Base-by-base conservation (phyloP, 1,284 basidiomycete genomes). In the Bondarzewia mesenterica region DNA sequence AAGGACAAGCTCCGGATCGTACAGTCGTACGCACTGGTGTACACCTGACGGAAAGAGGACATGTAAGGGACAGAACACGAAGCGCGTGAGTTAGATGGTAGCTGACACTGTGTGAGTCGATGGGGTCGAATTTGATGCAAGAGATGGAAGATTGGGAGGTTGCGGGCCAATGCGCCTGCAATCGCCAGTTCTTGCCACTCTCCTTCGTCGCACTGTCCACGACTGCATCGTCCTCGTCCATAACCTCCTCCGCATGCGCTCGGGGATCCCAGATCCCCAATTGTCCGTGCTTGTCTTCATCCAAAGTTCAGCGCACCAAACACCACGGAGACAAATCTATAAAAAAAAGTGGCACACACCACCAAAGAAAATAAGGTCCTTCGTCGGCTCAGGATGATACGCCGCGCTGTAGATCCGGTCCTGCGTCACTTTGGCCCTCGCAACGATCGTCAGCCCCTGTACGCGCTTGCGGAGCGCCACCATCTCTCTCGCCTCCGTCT, bases 221-320 rank as follows among this genome's bases (percentile, higher is more conserved):
- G 42, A 81, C 76, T 0, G 66, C 82, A 50, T 86, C 82, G 0
- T 66, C 82, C 50, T 86, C 82, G 42, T 82, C 82, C 2, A 64
- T 66, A 2, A 70, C 67, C 54, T 85, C 85, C 38, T 85, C 83
- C 18, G 64, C 53, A 3, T 77, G 66, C 2, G 87, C 85, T 48
- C 75, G 74, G 15, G 87, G 81, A 63, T 90, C 86, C 88, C 88
- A 90, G 40, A 90, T 82, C 5, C 86, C 87, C 25, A 89, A 66
- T 54, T 81, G 75, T 0, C 87, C 88, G 54, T 86, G 78, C 57
- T 89, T 90, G 58, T 89, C 87, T 88, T 45, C 20, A 46, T 16
- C 12, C 1, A n/a, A n/a, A n/a, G n/a, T n/a, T n/a, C n/a, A n/a
- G n/a, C n/a, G n/a, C n/a, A n/a, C n/a, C n/a, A n/a, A n/a, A n/a